Conservation (phyloP, 257 asterid species). For the Salvia miltiorrhiza region DNA sequence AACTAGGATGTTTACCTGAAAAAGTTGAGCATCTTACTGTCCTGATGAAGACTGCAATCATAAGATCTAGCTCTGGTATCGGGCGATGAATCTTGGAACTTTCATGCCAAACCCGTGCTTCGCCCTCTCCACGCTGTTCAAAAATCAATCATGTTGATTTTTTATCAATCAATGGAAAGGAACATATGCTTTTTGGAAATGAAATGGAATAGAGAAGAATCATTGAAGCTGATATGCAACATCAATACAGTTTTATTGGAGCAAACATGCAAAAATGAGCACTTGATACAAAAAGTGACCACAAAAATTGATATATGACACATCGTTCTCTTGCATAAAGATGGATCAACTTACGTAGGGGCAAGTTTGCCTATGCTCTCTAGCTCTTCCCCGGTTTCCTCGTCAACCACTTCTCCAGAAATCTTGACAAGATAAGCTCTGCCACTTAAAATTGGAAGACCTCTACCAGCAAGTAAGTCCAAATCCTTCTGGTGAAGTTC, state of each 20-base stretch:
- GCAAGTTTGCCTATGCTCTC: constrained; percentile 91
- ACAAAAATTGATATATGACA: neutral
- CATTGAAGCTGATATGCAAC: neutral
- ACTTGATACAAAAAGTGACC: neutral
- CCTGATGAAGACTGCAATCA: constrained; percentile 1
- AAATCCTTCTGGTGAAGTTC: constrained; percentile 87
- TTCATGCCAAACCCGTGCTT: constrained; percentile 91
- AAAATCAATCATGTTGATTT: constrained; percentile 3
- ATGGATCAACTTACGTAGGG: constrained; percentile 68
- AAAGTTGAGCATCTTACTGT: neutral
- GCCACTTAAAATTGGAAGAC: constrained; percentile 60
- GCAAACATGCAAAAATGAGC: neutral
- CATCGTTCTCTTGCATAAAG: neutral
- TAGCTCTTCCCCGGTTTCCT: constrained; percentile 72
- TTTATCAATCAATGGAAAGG: neutral
- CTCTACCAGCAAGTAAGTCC: constrained; percentile 71
- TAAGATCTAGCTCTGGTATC: constrained; percentile 27
- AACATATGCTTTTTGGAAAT: neutral
- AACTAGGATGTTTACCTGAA: neutral
- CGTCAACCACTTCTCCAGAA: constrained; percentile 77
- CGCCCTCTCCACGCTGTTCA: constrained; percentile 72
- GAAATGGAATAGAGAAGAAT: neutral
- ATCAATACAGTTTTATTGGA: neutral
- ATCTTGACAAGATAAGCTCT: constrained; percentile 63
- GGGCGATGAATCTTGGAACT: constrained; percentile 54